Percentiles rank a stretch among this genome's conserved stretches.
These are phyloP conservation scores for Jackrogersella minutella DNA, from an alignment of 495 filamentous ascomycete genomes.

Conservation along the genomic window DNA sequence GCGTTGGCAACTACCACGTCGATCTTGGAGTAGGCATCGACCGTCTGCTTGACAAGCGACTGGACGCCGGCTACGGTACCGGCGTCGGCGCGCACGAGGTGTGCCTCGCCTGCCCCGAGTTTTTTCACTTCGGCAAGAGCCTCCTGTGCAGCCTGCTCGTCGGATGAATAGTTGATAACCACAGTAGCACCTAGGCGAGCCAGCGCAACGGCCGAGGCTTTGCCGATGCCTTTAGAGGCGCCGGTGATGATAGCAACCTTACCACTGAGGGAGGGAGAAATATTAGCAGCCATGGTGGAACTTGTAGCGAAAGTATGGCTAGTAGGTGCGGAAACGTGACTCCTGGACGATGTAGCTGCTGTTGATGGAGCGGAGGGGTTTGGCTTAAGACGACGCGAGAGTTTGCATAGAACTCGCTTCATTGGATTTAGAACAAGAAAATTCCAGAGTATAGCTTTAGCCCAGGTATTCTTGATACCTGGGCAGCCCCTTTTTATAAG, in stretches of 20 bases:
- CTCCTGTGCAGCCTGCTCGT: conserved; percentile 60
- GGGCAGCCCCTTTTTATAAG: neutral
- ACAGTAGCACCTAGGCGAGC: conserved; percentile 67
- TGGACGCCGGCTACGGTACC: conserved; percentile 65
- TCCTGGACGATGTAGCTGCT: neutral
- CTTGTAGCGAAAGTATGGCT: neutral
- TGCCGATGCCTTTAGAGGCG: conserved; percentile 72
- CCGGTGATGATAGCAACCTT: conserved; percentile 74
- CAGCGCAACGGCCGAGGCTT: conserved; percentile 62
- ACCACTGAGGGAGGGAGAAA: conserved; percentile 52
- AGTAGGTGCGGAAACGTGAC: neutral
- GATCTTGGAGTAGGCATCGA: conserved; percentile 69
- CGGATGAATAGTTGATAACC: conserved; percentile 68
- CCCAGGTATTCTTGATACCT: conserved; percentile 13
- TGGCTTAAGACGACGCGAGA: conserved; percentile 1
- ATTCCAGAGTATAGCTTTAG: neutral
- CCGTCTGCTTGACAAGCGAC: conserved; percentile 67
- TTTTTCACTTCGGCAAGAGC: conserved; percentile 54
- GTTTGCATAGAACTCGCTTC: conserved; percentile 16
- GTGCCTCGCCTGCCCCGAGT: conserved; percentile 60
- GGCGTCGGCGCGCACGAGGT: conserved; percentile 71
- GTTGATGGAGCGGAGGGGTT: neutral
- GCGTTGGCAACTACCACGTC: conserved; percentile 73
- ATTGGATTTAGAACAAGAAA: neutral
- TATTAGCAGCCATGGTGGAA: conserved; percentile 17